Evolutionary conservation across 2,329 filamentous ascomycete genomes (phyloP).

Genomic region (Venturia asperata): DNA sequence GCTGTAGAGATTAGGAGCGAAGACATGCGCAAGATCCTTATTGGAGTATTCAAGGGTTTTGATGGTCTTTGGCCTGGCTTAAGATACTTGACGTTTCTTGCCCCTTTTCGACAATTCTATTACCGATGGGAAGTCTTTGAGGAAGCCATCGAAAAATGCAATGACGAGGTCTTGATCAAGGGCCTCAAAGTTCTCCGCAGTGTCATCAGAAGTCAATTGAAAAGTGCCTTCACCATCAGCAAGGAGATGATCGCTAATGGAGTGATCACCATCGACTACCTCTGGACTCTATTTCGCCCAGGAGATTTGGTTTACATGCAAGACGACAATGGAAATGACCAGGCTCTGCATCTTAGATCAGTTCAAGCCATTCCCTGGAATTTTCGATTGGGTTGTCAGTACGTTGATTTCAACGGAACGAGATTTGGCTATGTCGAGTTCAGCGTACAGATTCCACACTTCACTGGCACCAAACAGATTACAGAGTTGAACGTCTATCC

Average conservation of each 20-base stretch:
- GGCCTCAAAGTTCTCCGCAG: background rate
- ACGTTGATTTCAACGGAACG: background rate
- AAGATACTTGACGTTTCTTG: background rate
- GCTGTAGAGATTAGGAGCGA: background rate
- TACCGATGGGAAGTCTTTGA: slow-evolving; percentile 11
- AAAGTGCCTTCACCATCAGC: background rate
- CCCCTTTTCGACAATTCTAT: slow-evolving; percentile 4
- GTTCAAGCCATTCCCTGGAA: slow-evolving; percentile 64
- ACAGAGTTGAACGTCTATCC: slow-evolving; percentile 12
- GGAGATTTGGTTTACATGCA: slow-evolving; percentile 69
- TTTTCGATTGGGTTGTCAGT: background rate
- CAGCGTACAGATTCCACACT: slow-evolving; percentile 1
- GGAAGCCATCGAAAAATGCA: background rate
- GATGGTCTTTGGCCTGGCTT: slow-evolving; percentile 1
- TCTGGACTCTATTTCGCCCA: slow-evolving; percentile 53
- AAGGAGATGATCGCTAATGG: slow-evolving; percentile 29
- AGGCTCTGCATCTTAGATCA: slow-evolving; percentile 60
- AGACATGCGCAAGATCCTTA: background rate
- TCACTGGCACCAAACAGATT: slow-evolving; percentile 4
- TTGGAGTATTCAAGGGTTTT: background rate
- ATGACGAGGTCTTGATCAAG: background rate
- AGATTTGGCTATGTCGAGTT: background rate
- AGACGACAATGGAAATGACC: slow-evolving; percentile 65
- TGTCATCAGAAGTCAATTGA: background rate
- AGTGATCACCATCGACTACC: slow-evolving; percentile 22